Evolutionary conservation across 768 basidiomycete genomes (phyloP).

Genomic region (Hirschioporus abietinus): DNA sequence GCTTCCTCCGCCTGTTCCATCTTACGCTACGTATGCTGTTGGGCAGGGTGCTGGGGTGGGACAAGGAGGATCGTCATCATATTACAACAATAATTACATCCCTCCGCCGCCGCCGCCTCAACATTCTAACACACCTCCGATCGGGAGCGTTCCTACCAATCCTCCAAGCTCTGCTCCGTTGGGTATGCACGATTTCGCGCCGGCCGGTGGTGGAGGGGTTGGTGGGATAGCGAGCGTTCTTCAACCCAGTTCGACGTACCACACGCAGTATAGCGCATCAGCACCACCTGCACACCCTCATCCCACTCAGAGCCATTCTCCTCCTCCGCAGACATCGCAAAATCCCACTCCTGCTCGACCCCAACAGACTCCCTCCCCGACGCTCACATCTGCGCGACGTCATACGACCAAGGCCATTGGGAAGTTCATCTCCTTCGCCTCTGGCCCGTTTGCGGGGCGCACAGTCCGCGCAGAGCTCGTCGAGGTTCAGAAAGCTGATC

Average conservation of each 20-base stretch:
- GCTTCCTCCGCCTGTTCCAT: background rate
- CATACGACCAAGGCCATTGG: constrained; percentile 28
- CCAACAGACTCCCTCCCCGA: background rate
- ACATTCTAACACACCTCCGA: background rate
- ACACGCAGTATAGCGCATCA: background rate
- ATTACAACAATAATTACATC: background rate
- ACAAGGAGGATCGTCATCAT: background rate
- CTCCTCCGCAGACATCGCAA: background rate
- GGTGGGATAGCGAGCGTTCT: background rate
- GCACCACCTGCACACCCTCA: background rate
- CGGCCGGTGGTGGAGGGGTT: no score
- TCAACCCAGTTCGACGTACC: background rate
- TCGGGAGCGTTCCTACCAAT: background rate
- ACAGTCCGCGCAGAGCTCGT: constrained; percentile 49
- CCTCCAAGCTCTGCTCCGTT: background rate
- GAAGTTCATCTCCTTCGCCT: constrained; percentile 47
- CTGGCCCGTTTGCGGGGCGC: constrained; percentile 57
- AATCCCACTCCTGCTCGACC: background rate
- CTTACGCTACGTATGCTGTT: background rate
- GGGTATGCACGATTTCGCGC: background rate
- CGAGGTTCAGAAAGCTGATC: constrained; percentile 60
- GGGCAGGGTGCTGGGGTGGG: background rate
- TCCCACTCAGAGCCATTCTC: background rate
- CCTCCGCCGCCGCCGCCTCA: background rate
- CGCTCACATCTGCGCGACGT: background rate